Evolutionary conservation across 2,329 filamentous ascomycete genomes (phyloP).

Genomic region (Colletotrichum spinosum): DNA sequence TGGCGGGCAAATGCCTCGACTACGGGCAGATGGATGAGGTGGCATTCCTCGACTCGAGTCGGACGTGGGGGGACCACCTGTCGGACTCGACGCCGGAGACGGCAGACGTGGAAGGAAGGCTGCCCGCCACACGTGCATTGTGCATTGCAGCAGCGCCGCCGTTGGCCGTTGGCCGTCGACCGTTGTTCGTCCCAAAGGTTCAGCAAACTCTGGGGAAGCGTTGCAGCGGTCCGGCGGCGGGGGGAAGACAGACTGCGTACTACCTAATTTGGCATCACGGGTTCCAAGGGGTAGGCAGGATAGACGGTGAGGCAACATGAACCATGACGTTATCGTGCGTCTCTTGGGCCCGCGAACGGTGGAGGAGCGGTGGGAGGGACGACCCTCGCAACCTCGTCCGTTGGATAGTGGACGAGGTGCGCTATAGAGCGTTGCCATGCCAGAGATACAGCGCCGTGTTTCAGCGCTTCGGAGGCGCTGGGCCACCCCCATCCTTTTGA

Average conservation of each 20-base stretch:
- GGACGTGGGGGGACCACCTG: neutral
- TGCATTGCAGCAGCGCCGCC: too few relatives aligned
- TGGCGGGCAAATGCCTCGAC: neutral
- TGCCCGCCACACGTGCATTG: slow-evolving; percentile 12
- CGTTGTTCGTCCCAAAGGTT: slow-evolving; percentile 17
- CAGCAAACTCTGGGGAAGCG: slow-evolving; percentile 14
- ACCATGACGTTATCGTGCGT: slow-evolving; percentile 35
- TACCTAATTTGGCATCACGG: too few relatives aligned
- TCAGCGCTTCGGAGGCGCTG: slow-evolving; percentile 3
- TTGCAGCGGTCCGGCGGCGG: neutral
- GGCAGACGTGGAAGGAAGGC: neutral
- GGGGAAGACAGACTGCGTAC: neutral
- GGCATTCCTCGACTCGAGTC: neutral
- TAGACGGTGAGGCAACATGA: neutral
- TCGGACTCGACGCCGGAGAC: slow-evolving; percentile 20
- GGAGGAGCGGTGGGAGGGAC: slow-evolving; percentile 7
- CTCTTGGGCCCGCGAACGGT: slow-evolving; percentile 3
- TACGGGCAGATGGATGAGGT: neutral
- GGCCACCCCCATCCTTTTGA: too few relatives aligned
- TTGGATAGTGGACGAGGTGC: neutral
- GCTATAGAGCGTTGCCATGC: slow-evolving; percentile 13
- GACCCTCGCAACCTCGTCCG: slow-evolving; percentile 15
- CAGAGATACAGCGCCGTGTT: slow-evolving; percentile 25
- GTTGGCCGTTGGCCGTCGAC: too few relatives aligned
- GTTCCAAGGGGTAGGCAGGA: too few relatives aligned